Conservation (phyloP, 768 basidiomycete genomes). For the Suillus variegatus region DNA sequence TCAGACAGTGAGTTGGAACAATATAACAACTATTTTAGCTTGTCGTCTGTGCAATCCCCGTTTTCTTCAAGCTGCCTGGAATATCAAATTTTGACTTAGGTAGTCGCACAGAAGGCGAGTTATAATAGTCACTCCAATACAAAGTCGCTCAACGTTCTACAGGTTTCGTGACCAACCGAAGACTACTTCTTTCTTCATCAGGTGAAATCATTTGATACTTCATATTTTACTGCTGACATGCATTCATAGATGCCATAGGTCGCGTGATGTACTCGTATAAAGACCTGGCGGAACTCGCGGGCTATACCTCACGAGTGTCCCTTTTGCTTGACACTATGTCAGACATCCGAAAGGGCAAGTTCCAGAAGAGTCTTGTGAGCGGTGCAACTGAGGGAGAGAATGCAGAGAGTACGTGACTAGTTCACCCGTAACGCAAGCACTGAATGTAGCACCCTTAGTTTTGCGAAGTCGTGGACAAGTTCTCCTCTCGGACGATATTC, state of each 20-base stretch:
- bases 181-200: constrained; percentile 84
- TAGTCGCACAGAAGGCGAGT: constrained; percentile 81
- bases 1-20: neutral
- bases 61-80: constrained; percentile 88
- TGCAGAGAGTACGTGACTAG: constrained; percentile 58
- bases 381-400: constrained; percentile 74
- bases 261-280: constrained; percentile 98
- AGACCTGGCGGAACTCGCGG: constrained; percentile 92
- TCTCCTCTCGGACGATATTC: constrained; percentile 84
- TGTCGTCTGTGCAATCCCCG: constrained; percentile 88
- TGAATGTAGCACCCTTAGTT: constrained; percentile 44
- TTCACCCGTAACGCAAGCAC: constrained; percentile 4
- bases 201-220: constrained; percentile 41
- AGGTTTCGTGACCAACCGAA: constrained; percentile 97
- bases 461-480: constrained; percentile 77
- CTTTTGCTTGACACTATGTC: constrained; percentile 88
- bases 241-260: constrained; percentile 79
- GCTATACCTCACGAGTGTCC: constrained; percentile 91
- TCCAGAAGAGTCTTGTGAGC: constrained; percentile 85
- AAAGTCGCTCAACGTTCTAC: neutral
- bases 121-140: neutral
- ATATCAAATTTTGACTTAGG: constrained; percentile 70
- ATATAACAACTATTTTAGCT: constrained; percentile 45
- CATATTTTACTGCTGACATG: neutral
- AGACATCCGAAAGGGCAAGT: constrained; percentile 81